Base-by-base conservation (phyloP, 345 rosid genomes). In the Rhodomyrtus tomentosa region DNA sequence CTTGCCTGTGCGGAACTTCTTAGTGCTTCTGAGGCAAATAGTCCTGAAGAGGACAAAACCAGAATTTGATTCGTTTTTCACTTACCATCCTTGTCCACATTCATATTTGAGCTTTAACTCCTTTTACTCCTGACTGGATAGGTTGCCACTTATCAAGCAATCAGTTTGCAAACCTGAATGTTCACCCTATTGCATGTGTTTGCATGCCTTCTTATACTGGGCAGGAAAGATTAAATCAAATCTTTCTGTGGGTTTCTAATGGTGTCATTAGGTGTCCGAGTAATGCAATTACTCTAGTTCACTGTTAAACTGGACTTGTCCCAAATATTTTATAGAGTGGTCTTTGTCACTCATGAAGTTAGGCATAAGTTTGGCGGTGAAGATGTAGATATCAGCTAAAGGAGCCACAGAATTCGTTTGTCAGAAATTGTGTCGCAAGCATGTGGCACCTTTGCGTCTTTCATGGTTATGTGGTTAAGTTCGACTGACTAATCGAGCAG, bases 1-100 rank as follows among this genome's bases (percentile, higher is more conserved):
- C n/a, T 81, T 51, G 81, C 84, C 36, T 84, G 84, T 18, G 62
- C 38, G 9, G 84, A 84, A 81, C 88, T 86, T 84, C 50, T 86
- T 86, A 55, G 15, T 14, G 84, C 88, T 42, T 58, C 82, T 22
- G 74, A 62, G 85, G 76, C 29, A 29, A 84, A 80, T 81, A 81
- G 73, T 58, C 55, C 74, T 21, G 81, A 83, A 6, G 48, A 49
- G 88, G 81, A 52, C 83, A 82, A 45, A 29, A 45, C 50, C 72
- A 55, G 29, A 27, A 4, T 79, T 55, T n/a, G n/a, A 25, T 36
- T 58, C 48, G 12, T 82, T 27, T 48, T 56, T 56, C 32, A 22
- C 50, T 79, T 53, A 40, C 74, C 12, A 3, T 62, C 74, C 15
- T 42, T 62, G 20, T 62, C 22, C 40, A 29, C 74, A 62, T 62